phyloP scores from a whole-genome alignment of 2,329 filamentous ascomycete species.

The Neofusicoccum kwambonambiense region DNA sequence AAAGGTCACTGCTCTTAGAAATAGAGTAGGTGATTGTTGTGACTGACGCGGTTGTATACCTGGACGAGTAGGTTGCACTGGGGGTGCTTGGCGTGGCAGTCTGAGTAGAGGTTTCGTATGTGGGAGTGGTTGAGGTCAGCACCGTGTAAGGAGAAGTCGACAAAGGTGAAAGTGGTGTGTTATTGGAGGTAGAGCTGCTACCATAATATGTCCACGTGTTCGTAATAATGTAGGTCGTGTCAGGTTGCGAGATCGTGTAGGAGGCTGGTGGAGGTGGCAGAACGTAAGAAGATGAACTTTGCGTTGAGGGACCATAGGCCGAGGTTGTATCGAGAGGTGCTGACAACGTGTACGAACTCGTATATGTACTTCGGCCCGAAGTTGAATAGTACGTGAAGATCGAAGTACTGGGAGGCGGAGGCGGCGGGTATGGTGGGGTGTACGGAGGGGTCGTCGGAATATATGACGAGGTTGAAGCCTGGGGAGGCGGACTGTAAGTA shows the following conservation, averaged over 20 bases:
- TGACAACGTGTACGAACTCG: too few species aligned
- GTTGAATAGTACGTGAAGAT: not conserved
- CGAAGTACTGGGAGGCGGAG: not conserved
- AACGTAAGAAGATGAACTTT: not conserved
- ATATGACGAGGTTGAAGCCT: not conserved
- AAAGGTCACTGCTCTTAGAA: too few species aligned
- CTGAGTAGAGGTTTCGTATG: too few species aligned
- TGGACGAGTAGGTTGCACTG: too few species aligned
- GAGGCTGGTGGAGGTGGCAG: not conserved
- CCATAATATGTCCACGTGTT: too few species aligned
- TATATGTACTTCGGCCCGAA: not conserved
- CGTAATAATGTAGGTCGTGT: not conserved
- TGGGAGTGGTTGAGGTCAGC: not conserved
- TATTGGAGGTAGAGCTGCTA: not conserved
- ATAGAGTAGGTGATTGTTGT: too few species aligned
- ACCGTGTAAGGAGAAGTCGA: slow-evolving; percentile 4
- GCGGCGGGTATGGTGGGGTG: not conserved
- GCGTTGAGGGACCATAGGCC: not conserved
- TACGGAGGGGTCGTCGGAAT: not conserved
- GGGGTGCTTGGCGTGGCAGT: too few species aligned
- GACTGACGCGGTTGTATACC: too few species aligned
- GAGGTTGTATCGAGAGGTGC: not conserved
- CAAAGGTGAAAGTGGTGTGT: not conserved
- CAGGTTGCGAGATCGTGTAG: not conserved
- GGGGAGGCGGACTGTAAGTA: too few species aligned